Conservation (phyloP, 352 stramenopile genomes). For the Pythium utonaiense region DNA sequence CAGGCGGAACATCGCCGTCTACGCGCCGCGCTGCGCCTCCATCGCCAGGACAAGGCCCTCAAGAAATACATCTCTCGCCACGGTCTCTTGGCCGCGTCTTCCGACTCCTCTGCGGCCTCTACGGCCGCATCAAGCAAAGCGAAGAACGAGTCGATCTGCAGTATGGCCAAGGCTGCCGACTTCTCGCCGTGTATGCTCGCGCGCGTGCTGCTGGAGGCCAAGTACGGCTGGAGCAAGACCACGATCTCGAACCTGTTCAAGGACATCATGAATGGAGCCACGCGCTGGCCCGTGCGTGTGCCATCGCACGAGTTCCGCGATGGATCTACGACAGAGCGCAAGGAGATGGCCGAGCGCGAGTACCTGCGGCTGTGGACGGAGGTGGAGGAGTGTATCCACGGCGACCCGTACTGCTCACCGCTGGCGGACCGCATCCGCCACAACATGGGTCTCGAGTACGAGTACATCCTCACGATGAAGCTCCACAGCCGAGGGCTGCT, state of each 20-base stretch:
- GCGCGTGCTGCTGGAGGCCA: slow-evolving; percentile 49
- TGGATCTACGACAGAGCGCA: slow-evolving; percentile 2
- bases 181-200: slow-evolving; percentile 74
- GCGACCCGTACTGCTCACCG: slow-evolving; percentile 74
- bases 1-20: slow-evolving; percentile 47
- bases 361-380: slow-evolving; percentile 28
- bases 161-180: slow-evolving; percentile 38
- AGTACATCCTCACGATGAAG: slow-evolving; percentile 78
- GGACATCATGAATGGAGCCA: slow-evolving; percentile 27
- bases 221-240: slow-evolving; percentile 59
- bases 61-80: slow-evolving; percentile 48
- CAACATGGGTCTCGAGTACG: slow-evolving; percentile 82
- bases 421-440: slow-evolving; percentile 70
- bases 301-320: slow-evolving; percentile 11
- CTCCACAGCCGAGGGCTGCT: slow-evolving; percentile 63
- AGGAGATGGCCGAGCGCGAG: slow-evolving; percentile 21
- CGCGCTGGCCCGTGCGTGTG: slow-evolving; percentile 21
- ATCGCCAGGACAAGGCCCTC: slow-evolving; percentile 58
- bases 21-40: slow-evolving; percentile 38
- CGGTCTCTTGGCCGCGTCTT: background rate
- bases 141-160: slow-evolving; percentile 30
- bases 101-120: too few relatives aligned
- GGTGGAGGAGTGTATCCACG: slow-evolving; percentile 61
- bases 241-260: slow-evolving; percentile 71
- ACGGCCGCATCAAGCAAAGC: too few relatives aligned